Evolutionary conservation across 306 rosid species (phyloP), one percentile per base, ranked within the genome.

Genomic region (Sphenostylis stenocarpa): DNA sequence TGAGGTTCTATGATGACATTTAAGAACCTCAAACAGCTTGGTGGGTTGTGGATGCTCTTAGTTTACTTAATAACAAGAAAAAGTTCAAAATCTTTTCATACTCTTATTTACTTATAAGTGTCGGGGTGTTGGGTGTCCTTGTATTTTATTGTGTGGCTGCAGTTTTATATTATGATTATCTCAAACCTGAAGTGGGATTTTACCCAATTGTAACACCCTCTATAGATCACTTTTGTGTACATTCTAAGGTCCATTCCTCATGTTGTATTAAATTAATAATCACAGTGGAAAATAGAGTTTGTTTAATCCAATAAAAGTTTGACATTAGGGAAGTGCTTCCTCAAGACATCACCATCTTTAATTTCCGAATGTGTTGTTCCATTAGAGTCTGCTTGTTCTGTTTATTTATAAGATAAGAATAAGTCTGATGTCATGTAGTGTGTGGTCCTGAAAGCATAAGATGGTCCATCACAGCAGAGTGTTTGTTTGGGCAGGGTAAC

Each of bases 271-370:
- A 63, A 64, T 49, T 49, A 7, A 61, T 26, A 63, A 33, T 45
- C 20, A 31, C 28, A 61, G 12, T n/a, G 44, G 24, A 61, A 23
- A 41, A 23, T 48, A 14, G 61, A 20, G 24, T 17, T 75, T 23
- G 76, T 39, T 61, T 19, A 4, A 73, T 21, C 85, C 79, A 76
- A 77, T 41, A 81, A 72, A 6, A 13, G 31, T 63, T 17, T 7
- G 28, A 20, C 48, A 39, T 70, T 56, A 28, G 5, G 29, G 19
- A 53, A 77, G 20, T 17, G 39, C 20, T 66, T 65, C 53, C 41
- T 83, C 78, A 80, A 84, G 83, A 68, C 74, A 51, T 55, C 80
- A 70, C 67, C 48, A 15, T 65, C 73, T 44, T 72, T 44, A 45
- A 67, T 6, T 24, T 60, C 43, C 19, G 4, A 52, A 20, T 23